Evolutionary conservation across 1,284 basidiomycete species (phyloP), one percentile per base, ranked within the genome.

Genomic region (Fomitopsis betulina): DNA sequence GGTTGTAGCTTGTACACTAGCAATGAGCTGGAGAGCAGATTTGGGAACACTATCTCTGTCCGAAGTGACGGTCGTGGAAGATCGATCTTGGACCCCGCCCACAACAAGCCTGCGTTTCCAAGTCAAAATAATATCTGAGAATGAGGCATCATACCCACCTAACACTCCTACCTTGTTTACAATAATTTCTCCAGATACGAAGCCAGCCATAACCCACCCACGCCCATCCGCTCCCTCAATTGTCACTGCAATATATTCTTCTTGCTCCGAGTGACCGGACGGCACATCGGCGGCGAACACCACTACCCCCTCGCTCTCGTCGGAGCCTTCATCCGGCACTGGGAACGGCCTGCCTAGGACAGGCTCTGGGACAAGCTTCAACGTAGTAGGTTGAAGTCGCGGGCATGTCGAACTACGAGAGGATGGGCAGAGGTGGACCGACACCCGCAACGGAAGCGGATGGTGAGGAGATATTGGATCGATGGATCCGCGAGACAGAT

Each of bases 271-370:
- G 27, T 33, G 6, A 35, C 19, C 58, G 33, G 49, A 55, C 8
- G 73, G 67, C 21, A 87, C 53, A 42, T 78, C 72, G 2, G 78
- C 80, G 65, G 86, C 83, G 63, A 82, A 89, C 19, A 84, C 71
- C 3, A 86, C 84, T 0, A 87, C 75, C 0, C 87, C 89, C 57
- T 91, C 89, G 12, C 85, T 86, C 68, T 92, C 89, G 58, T 89
- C 86, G 0, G 80, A 69, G 0, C 89, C 89, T 69, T 87, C 84
- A 19, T 79, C 70, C 8, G 87, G 84, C 0, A 81, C 72, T 4
- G 89, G 90, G 63, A 91, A 91, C 9, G 74, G 69, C 40, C 70
- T 70, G 2, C 76, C 80, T 9, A 75, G 72, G 7, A 75, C 64
- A 23, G 86, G 84, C 62, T 79, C 79, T 1, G 90, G 89, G 2